phyloP scores from a whole-genome alignment of 148 eudicot species.

The Talinum fruticosum region DNA sequence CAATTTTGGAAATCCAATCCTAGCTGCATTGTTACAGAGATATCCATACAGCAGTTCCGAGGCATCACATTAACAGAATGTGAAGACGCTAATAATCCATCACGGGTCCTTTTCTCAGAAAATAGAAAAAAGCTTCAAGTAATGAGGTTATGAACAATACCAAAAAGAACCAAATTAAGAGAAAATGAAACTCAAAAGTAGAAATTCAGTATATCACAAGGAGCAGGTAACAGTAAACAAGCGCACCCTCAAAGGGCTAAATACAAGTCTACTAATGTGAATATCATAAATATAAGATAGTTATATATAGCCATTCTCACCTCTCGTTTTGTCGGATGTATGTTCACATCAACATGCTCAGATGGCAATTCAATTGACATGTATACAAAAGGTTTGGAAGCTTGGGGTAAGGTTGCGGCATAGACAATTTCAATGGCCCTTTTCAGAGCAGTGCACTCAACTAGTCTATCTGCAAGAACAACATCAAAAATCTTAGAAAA shows the following conservation, averaged over 20 bases:
- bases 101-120: not conserved
- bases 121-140: not conserved
- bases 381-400: constrained; percentile 95
- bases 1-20: not conserved
- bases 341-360: constrained; percentile 94
- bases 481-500: constrained; percentile 4
- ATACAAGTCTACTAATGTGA: not conserved
- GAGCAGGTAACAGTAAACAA: not conserved
- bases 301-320: constrained; percentile 29
- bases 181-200: not conserved
- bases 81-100: not conserved
- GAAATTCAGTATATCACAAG: not conserved
- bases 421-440: constrained; percentile 95
- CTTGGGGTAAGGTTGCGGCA: constrained; percentile 92
- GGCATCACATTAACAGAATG: not conserved
- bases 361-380: constrained; percentile 83
- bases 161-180: not conserved
- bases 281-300: not conserved
- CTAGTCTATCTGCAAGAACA: constrained; percentile 68
- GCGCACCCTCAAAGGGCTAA: not conserved
- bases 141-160: constrained; percentile 2
- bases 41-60: not conserved
- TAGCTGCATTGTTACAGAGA: not conserved
- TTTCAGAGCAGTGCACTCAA: constrained; percentile 88
- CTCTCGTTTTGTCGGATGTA: constrained; percentile 98